A percentile compares a stretch with the other conserved stretches of the same genome.
Conservation (phyloP, 768 basidiomycete genomes). For the Mycena alexandri region DNA sequence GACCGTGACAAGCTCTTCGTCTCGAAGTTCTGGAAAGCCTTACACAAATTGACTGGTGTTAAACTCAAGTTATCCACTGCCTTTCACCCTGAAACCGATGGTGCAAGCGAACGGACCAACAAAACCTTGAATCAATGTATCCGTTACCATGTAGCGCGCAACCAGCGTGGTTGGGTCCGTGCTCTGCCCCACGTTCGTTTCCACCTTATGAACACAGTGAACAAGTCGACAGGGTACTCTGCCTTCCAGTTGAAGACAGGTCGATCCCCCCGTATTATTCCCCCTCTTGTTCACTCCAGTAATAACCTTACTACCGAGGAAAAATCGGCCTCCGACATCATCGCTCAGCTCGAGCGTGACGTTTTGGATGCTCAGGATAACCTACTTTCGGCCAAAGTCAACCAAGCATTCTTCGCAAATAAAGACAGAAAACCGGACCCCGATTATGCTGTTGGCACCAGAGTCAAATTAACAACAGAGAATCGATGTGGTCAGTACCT, state of each 20-base stretch:
- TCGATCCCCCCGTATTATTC: neutral
- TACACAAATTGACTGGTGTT: neutral
- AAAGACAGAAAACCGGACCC: conserved; percentile 33
- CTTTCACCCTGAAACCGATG: neutral
- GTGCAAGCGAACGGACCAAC: neutral
- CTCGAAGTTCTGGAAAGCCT: neutral
- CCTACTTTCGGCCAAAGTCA: conserved; percentile 43
- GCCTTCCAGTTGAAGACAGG: neutral
- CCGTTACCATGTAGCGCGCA: neutral
- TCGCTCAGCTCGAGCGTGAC: conserved; percentile 24
- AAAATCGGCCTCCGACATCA: neutral
- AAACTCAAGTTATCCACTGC: neutral
- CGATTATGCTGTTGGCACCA: conserved; percentile 43
- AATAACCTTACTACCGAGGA: neutral
- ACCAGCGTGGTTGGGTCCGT: conserved; percentile 6
- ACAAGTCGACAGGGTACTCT: neutral
- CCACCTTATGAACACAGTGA: neutral
- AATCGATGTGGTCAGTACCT: conserved; percentile 42
- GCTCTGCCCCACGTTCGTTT: neutral
- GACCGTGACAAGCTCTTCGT: conserved; percentile 45
- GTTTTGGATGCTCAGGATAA: conserved; percentile 44
- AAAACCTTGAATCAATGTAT: neutral
- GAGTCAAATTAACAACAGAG: conserved; percentile 46
- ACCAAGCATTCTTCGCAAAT: conserved; percentile 42
- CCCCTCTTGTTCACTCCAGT: no score